phyloP scores from a whole-genome alignment of 129 eudicot species.

The Oenanthe sinensis region DNA sequence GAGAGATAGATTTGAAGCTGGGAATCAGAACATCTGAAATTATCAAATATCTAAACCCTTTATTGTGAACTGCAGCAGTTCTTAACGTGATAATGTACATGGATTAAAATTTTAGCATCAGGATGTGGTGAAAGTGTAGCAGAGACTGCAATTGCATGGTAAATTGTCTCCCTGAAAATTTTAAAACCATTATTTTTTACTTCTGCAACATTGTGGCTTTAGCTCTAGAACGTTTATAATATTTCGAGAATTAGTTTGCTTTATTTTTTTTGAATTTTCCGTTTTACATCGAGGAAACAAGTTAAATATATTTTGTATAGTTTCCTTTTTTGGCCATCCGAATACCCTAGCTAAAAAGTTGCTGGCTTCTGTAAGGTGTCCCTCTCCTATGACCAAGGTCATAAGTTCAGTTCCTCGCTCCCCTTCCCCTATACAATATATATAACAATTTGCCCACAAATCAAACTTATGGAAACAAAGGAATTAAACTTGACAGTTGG shows the following conservation, averaged over 20 bases:
- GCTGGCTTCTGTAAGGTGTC: neutral
- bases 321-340: neutral
- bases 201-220: neutral
- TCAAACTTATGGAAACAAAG: neutral
- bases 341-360: neutral
- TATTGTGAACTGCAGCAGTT: slow-evolving; percentile 38
- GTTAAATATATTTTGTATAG: neutral
- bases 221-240: neutral
- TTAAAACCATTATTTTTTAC: too few species aligned
- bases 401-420: neutral
- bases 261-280: neutral
- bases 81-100: neutral
- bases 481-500: slow-evolving; percentile 18
- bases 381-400: neutral
- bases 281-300: neutral
- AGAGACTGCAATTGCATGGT: slow-evolving; percentile 3
- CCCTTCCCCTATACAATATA: neutral
- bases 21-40: slow-evolving; percentile 49
- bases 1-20: slow-evolving; percentile 59
- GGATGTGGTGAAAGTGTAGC: neutral
- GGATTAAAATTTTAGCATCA: neutral
- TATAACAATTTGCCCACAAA: too few species aligned
- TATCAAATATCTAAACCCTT: slow-evolving; percentile 36
- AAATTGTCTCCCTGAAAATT: neutral
- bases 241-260: slow-evolving; percentile 3